Conservation (phyloP, 2,329 filamentous ascomycete genomes). For the Tympanopsis confertula region DNA sequence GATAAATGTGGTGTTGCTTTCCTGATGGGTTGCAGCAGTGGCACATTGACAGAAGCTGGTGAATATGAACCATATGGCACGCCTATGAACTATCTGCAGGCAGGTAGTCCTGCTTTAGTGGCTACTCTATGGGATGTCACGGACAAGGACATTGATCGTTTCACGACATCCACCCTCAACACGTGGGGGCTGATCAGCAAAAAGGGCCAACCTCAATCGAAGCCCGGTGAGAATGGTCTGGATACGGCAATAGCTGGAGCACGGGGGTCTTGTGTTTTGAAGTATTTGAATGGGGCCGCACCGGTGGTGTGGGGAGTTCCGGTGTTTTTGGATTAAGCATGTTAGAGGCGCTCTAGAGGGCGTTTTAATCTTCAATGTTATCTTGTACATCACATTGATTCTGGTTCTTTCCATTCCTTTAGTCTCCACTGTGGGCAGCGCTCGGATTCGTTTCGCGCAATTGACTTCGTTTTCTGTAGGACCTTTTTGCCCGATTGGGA, state of each 20-base stretch:
- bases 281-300: constrained; percentile 1
- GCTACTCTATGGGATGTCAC: constrained; percentile 69
- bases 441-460: no score
- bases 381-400: no score
- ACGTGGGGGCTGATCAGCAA: constrained; percentile 48
- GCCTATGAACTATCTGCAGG: constrained; percentile 56
- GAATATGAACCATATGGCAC: constrained; percentile 59
- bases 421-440: no score
- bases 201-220: not conserved
- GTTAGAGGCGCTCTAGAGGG: no score
- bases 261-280: not conserved
- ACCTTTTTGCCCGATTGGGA: no score
- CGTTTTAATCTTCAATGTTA: no score
- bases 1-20: constrained; percentile 48
- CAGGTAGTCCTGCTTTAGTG: constrained; percentile 51
- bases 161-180: constrained; percentile 50
- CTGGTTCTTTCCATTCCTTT: no score
- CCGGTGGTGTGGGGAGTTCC: not conserved
- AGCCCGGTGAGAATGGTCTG: not conserved
- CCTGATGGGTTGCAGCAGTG: constrained; percentile 64
- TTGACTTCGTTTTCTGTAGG: no score
- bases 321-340: constrained; percentile 1
- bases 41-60: constrained; percentile 51
- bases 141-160: constrained; percentile 65
- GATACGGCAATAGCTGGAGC: not conserved